Evolutionary conservation across 495 filamentous ascomycete species (phyloP).

Genomic region (Mytilinidion resinicola): DNA sequence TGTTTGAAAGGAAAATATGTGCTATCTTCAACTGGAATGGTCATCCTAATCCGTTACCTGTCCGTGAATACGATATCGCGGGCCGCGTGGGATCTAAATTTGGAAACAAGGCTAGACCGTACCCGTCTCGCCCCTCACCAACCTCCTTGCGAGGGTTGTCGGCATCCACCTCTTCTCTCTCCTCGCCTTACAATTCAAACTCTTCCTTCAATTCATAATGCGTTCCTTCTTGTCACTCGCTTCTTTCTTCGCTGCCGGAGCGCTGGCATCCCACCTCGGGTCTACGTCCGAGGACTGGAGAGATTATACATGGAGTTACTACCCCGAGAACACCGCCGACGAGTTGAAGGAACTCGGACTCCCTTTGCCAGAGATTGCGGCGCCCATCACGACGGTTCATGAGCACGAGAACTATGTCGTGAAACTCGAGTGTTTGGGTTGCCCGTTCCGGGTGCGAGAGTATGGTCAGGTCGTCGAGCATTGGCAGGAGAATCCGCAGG

Average conservation of each 20-base stretch:
- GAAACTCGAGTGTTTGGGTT: conserved; percentile 19
- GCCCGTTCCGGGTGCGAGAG: conserved; percentile 15
- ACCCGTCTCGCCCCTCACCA: too few relatives aligned
- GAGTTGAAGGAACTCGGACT: conserved; percentile 12
- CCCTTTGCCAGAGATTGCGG: conserved; percentile 7
- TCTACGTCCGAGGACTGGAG: not conserved
- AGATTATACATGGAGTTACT: conserved; percentile 15
- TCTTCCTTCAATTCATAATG: not conserved
- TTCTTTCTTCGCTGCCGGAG: not conserved
- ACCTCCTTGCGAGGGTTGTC: too few relatives aligned
- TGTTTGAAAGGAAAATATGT: too few relatives aligned
- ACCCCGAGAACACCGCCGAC: conserved; percentile 11
- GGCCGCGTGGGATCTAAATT: too few relatives aligned
- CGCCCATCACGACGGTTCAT: conserved; percentile 8
- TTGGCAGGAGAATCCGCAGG: conserved; percentile 15
- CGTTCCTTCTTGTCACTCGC: conserved; percentile 1
- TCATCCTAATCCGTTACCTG: too few relatives aligned
- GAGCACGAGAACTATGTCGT: conserved; percentile 11
- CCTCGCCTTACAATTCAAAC: too few relatives aligned
- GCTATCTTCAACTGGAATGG: too few relatives aligned
- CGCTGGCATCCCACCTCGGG: not conserved
- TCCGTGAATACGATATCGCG: too few relatives aligned
- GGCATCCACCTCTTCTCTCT: too few relatives aligned
- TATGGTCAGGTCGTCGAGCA: not conserved
- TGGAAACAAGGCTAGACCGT: too few relatives aligned